Evolutionary conservation across 345 rosid genomes (phyloP), one percentile per base, ranked within the genome.

Genomic region (Ricinus communis): DNA sequence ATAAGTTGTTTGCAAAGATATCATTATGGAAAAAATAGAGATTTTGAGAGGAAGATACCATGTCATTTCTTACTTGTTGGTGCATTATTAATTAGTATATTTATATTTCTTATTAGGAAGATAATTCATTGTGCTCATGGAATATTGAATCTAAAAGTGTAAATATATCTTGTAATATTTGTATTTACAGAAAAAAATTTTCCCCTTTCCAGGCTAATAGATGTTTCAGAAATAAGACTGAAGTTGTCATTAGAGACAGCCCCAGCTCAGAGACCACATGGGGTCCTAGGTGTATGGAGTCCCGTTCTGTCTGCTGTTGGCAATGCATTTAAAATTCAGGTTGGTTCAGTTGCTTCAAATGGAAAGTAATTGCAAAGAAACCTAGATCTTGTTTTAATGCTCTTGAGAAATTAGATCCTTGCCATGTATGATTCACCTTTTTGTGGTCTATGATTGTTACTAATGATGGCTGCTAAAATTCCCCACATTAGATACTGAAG

Each of bases 301-400:
- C 99, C 97, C 50, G 65, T 95, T 77, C 74, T 95, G 71, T 92
- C 97, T 57, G 98, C 99, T 71, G 85, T 95, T 77, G 98, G 99
- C 78, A 95, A 92, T 86, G 97, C 99, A 67, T 87, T 95, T 52
- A 95, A 90, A 84, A 82, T 95, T 73, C 99, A 92, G 97, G 99
- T 92, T n/a, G 71, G 79, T 25, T 66, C 52, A 53, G 66, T 46
- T 47, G 8, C 28, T 64, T 62, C 12, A 14, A 21, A 19, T 54
- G 11, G 18, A 21, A 58, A 30, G 3, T 8, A 31, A 16, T 15
- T 8, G n/a, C 21, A 5, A 16, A 21, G 19, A 52, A 52, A 36
- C 6, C n/a, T 59, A 7, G 13, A 2, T 9, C 12, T 54, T 30
- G 6, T 54, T 5, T 25, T 54, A 51, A 54, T 53, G 57, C 27